phyloP scores from a whole-genome alignment of 768 basidiomycete genomes.

The Xerocomus potaroensis region DNA sequence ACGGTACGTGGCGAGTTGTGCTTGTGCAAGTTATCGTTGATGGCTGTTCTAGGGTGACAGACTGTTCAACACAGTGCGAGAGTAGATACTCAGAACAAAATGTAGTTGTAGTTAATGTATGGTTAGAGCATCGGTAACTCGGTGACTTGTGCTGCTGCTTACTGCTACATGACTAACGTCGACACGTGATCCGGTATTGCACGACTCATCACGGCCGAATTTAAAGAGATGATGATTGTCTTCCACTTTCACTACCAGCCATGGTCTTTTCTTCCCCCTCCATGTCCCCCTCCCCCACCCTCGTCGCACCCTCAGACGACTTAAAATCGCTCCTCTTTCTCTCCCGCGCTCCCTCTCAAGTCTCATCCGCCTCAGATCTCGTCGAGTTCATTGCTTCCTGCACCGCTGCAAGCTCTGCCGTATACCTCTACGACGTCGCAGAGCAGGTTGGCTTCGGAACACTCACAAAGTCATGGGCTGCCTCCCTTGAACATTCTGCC shows the following conservation, averaged over 20 bases:
- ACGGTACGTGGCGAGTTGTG: conserved; percentile 48
- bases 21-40: neutral
- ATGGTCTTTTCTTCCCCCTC: conserved; percentile 7
- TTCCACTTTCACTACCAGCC: neutral
- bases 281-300: conserved; percentile 30
- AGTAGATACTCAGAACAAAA: conserved; percentile 22
- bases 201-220: conserved; percentile 7
- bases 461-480: conserved; percentile 62
- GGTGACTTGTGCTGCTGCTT: too few species aligned
- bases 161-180: neutral
- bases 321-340: conserved; percentile 19
- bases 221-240: too few species aligned
- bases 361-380: conserved; percentile 50
- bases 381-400: conserved; percentile 69
- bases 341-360: conserved; percentile 3
- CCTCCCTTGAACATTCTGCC: conserved; percentile 39
- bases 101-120: too few species aligned
- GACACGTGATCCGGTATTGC: conserved; percentile 31
- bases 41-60: conserved; percentile 65
- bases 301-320: conserved; percentile 32
- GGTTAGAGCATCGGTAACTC: too few species aligned
- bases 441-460: conserved; percentile 80
- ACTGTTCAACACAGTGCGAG: conserved; percentile 67
- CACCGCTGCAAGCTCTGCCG: conserved; percentile 50
- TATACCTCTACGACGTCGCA: conserved; percentile 82